Evolutionary conservation across 495 filamentous ascomycete species (phyloP).

Genomic region (Sporormia fimetaria): DNA sequence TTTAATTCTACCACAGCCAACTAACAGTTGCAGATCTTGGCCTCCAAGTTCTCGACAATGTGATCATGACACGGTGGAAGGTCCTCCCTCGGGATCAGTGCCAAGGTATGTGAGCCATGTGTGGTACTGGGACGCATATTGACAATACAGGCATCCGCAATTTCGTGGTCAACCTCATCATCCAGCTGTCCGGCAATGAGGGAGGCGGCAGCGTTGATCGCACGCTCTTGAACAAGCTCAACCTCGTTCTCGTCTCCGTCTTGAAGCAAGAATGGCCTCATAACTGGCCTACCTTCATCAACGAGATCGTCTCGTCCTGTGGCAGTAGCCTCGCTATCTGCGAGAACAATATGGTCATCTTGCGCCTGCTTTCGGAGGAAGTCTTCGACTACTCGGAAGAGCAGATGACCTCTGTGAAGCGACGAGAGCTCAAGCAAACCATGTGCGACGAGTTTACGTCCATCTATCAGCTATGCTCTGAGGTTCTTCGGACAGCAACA

Average conservation of each 20-base stretch:
- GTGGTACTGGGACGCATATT: background rate
- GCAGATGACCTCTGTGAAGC: slow-evolving; percentile 95
- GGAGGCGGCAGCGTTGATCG: slow-evolving; percentile 70
- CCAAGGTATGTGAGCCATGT: slow-evolving; percentile 48
- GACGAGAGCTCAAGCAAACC: slow-evolving; percentile 86
- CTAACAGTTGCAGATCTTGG: slow-evolving; percentile 56
- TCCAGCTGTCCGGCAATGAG: slow-evolving; percentile 78
- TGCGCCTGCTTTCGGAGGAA: slow-evolving; percentile 90
- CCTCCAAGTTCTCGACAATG: slow-evolving; percentile 90
- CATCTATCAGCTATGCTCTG: slow-evolving; percentile 92
- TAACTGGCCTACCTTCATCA: slow-evolving; percentile 99
- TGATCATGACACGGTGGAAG: slow-evolving; percentile 99
- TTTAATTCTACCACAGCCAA: background rate
- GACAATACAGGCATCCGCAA: slow-evolving; percentile 72
- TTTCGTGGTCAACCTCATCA: slow-evolving; percentile 96
- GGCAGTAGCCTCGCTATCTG: slow-evolving; percentile 90
- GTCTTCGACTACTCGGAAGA: slow-evolving; percentile 98
- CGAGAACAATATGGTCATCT: slow-evolving; percentile 99
- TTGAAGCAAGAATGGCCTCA: slow-evolving; percentile 99
- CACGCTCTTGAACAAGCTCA: slow-evolving; percentile 91
- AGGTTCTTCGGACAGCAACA: slow-evolving; percentile 78
- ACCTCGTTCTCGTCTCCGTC: slow-evolving; percentile 91
- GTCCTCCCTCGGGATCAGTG: slow-evolving; percentile 91
- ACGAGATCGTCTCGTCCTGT: slow-evolving; percentile 94
- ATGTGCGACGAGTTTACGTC: slow-evolving; percentile 98